Percentiles rank a stretch among this genome's conserved stretches.
Evolutionary conservation across 148 eudicot species (phyloP).

Genomic region (Rheum nobile): DNA sequence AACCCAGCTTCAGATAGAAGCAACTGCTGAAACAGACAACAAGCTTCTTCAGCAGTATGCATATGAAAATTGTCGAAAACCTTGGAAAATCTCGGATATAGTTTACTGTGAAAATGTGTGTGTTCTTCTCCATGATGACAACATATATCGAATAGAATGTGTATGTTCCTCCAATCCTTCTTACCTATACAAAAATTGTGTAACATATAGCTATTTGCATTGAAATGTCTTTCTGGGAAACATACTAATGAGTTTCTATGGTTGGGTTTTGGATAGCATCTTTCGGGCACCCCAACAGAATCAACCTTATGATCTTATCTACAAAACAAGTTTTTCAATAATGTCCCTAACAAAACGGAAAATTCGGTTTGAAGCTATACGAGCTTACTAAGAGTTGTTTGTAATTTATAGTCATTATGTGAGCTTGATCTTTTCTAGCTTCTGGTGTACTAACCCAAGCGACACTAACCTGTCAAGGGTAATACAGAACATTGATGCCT

Average conservation of each 20-base stretch:
- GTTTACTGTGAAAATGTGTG: constrained; percentile 68
- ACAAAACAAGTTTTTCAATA: constrained; percentile 38
- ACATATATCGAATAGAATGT: constrained; percentile 65
- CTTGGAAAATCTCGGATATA: constrained; percentile 43
- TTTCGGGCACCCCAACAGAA: constrained; percentile 48
- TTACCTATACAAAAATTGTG: neutral
- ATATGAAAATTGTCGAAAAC: constrained; percentile 71
- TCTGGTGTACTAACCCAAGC: too few species aligned
- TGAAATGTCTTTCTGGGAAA: neutral
- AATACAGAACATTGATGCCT: too few species aligned
- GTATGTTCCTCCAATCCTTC: constrained; percentile 29
- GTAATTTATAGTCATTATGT: too few species aligned
- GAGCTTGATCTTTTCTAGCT: too few species aligned
- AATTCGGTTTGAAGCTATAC: too few species aligned
- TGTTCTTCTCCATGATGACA: constrained; percentile 66
- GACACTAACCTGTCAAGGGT: too few species aligned
- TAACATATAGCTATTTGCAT: neutral
- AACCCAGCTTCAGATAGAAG: constrained; percentile 61
- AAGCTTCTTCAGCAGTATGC: constrained; percentile 70
- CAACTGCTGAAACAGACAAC: constrained; percentile 57
- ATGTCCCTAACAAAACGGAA: constrained; percentile 33
- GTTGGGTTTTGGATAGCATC: constrained; percentile 19
- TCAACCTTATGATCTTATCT: constrained; percentile 57
- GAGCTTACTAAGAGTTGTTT: too few species aligned
- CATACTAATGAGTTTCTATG: too few species aligned